Conservation (phyloP, 2,329 filamentous ascomycete genomes). For the Penicillium thymicola region DNA sequence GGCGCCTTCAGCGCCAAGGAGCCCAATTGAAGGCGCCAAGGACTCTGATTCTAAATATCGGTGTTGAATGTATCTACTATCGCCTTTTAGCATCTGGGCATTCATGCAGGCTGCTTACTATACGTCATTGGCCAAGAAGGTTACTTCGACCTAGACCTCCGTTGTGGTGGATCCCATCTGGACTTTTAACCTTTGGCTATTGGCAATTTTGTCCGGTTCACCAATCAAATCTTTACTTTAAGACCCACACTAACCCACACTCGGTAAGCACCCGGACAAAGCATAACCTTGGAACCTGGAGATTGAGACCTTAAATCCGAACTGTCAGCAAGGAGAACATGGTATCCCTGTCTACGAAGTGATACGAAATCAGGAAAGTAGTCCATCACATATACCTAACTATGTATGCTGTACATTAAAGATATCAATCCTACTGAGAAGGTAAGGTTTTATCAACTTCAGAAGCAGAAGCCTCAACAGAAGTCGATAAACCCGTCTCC, state of each 20-base stretch:
- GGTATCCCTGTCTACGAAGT: too few relatives aligned
- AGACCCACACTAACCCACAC: background rate
- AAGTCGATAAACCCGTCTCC: background rate
- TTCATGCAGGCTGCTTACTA: background rate
- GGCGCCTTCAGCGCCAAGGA: background rate
- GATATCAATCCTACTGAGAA: background rate
- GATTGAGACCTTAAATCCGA: background rate
- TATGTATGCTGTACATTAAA: too few relatives aligned
- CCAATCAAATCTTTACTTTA: background rate
- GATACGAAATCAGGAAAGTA: background rate
- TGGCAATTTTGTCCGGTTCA: background rate
- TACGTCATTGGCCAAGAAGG: constrained; percentile 4
- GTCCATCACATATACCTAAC: too few relatives aligned
- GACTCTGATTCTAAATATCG: background rate
- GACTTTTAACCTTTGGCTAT: background rate
- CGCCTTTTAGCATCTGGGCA: background rate
- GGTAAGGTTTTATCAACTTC: background rate
- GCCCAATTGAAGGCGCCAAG: background rate
- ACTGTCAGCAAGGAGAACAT: background rate
- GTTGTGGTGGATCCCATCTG: background rate
- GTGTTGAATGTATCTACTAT: background rate
- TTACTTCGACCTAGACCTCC: background rate
- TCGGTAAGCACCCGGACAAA: background rate
- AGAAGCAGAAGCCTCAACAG: background rate
- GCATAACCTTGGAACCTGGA: background rate